These are phyloP conservation scores for Exutisphaerella laricina DNA, from an alignment of 2,329 filamentous ascomycete genomes.

Conservation along the genomic window DNA sequence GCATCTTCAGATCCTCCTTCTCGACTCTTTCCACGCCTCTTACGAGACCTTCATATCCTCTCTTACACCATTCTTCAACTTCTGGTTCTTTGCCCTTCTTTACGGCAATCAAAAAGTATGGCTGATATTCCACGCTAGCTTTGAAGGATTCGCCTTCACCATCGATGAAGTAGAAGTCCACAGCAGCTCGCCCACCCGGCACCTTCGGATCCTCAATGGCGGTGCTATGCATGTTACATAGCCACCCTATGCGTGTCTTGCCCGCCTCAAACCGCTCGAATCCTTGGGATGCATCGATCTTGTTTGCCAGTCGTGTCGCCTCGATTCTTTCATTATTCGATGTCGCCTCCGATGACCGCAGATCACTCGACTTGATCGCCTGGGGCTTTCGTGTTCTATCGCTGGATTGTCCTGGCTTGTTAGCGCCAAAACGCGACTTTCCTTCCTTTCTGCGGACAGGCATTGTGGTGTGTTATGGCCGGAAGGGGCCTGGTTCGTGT, in stretches of 20 bases:
- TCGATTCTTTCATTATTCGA: slow-evolving; percentile 92
- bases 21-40: slow-evolving; percentile 72
- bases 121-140: slow-evolving; percentile 91
- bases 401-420: slow-evolving; percentile 28
- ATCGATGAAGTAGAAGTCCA: slow-evolving; percentile 97
- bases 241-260: slow-evolving; percentile 80
- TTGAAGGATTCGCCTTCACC: slow-evolving; percentile 89
- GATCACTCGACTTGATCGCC: slow-evolving; percentile 71
- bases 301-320: slow-evolving; percentile 72
- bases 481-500: slow-evolving; percentile 1
- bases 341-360: slow-evolving; percentile 73
- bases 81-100: slow-evolving; percentile 84
- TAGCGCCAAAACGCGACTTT: slow-evolving; percentile 37
- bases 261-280: slow-evolving; percentile 89
- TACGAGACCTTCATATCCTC: slow-evolving; percentile 72
- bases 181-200: slow-evolving; percentile 76
- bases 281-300: slow-evolving; percentile 91
- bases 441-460: slow-evolving; percentile 39
- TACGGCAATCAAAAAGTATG: slow-evolving; percentile 89
- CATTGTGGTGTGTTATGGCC: slow-evolving; percentile 33
- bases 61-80: slow-evolving; percentile 89
- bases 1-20: slow-evolving; percentile 76
- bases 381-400: slow-evolving; percentile 53
- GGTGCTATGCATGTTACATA: slow-evolving; percentile 91
- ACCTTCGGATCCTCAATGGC: slow-evolving; percentile 77